Conservation (phyloP, 2,329 filamentous ascomycete species). For the Alternaria metachromatica region DNA sequence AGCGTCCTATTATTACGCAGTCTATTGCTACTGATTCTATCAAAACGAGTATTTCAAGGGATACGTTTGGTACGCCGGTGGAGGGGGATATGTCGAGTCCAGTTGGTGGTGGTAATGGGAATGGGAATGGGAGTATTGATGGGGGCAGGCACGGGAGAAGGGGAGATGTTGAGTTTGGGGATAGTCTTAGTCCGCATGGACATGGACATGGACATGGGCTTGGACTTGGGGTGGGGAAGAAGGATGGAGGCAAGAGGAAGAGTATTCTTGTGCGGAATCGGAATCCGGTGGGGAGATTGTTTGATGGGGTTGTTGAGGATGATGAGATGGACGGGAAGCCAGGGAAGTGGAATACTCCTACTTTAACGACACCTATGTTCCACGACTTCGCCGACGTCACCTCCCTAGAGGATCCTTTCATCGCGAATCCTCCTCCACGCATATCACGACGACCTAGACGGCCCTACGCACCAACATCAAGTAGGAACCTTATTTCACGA, state of each 20-base stretch:
- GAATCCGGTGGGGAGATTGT: slow-evolving; percentile 29
- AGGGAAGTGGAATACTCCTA: not conserved
- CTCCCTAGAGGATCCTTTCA: not conserved
- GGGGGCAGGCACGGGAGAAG: not conserved
- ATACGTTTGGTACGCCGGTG: not conserved
- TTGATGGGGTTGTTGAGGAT: slow-evolving; percentile 22
- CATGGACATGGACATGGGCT: too few species aligned
- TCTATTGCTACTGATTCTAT: not conserved
- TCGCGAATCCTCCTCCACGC: not conserved
- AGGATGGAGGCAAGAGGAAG: slow-evolving; percentile 9
- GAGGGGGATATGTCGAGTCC: not conserved
- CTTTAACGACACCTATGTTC: not conserved
- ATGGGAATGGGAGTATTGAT: not conserved
- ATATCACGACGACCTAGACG: not conserved
- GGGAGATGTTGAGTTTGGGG: slow-evolving; percentile 2
- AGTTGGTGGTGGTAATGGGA: too few species aligned
- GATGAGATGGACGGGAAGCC: not conserved
- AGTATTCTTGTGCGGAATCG: slow-evolving; percentile 14
- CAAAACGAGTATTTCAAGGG: not conserved
- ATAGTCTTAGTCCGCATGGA: not conserved
- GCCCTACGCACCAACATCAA: slow-evolving; percentile 3
- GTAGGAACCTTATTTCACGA: slow-evolving; percentile 5
- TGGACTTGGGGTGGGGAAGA: not conserved
- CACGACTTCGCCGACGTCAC: not conserved
- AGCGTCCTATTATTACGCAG: slow-evolving; percentile 2